Evolutionary conservation across 2,329 filamentous ascomycete species (phyloP).

Genomic region (Ophiostoma novo-ulmi): DNA sequence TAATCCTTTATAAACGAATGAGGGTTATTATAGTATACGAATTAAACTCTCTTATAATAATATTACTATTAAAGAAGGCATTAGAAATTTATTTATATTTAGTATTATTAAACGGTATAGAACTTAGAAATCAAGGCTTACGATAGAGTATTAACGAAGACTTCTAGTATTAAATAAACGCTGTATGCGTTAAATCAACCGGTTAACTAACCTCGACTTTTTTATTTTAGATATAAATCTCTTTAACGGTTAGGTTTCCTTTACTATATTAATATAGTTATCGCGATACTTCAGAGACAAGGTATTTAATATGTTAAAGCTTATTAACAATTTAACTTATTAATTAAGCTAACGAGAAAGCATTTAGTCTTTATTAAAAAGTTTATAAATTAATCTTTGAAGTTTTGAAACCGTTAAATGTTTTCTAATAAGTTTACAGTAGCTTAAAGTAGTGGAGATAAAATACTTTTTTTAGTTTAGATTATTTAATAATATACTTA

Average conservation of each 20-base stretch:
- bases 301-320: not conserved
- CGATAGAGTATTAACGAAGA: not conserved
- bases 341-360: not conserved
- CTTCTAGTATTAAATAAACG: too few relatives aligned
- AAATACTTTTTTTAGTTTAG: conserved; percentile 13
- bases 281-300: not conserved
- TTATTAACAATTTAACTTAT: not conserved
- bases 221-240: conserved; percentile 9
- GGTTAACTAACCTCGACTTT: not conserved
- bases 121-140: not conserved
- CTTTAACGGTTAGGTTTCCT: conserved; percentile 11
- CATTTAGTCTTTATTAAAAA: not conserved
- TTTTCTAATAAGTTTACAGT: not conserved
- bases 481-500: not conserved
- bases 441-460: not conserved
- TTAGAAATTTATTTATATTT: not conserved
- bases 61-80: not conserved
- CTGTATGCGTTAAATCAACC: not conserved
- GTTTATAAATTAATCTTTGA: not conserved
- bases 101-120: not conserved
- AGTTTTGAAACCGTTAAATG: not conserved
- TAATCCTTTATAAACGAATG: too few relatives aligned
- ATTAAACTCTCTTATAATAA: too few relatives aligned
- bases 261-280: not conserved
- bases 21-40: too few relatives aligned